phyloP scores from a whole-genome alignment of 805 yeast genomes.

The Myxozyma neotropica region DNA sequence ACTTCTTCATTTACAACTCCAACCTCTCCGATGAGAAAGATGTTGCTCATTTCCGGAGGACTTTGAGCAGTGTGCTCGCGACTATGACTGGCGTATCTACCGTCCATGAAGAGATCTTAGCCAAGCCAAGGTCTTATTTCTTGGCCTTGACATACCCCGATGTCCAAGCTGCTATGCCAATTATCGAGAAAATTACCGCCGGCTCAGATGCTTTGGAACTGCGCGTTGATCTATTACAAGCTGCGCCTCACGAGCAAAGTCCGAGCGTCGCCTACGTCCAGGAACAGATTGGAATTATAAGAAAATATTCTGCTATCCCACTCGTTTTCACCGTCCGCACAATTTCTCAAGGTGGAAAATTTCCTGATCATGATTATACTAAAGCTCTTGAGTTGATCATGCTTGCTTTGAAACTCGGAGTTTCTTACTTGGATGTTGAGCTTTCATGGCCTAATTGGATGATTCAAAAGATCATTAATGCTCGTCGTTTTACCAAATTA shows the following conservation, averaged over 20 bases:
- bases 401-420: slow-evolving; percentile 74
- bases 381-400: slow-evolving; percentile 54
- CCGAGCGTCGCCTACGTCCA: slow-evolving; percentile 56
- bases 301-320: slow-evolving; percentile 68
- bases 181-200: slow-evolving; percentile 56
- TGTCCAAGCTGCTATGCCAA: slow-evolving; percentile 49
- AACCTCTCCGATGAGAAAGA: slow-evolving; percentile 53
- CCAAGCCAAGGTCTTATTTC: slow-evolving; percentile 55
- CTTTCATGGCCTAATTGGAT: slow-evolving; percentile 64
- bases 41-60: slow-evolving; percentile 13
- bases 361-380: slow-evolving; percentile 60
- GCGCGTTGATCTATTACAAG: slow-evolving; percentile 66
- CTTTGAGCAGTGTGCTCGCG: slow-evolving; percentile 57
- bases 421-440: slow-evolving; percentile 80
- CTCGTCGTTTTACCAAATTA: slow-evolving; percentile 63
- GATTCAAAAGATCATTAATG: slow-evolving; percentile 53
- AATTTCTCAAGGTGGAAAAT: slow-evolving; percentile 75
- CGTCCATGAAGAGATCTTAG: slow-evolving; percentile 45
- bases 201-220: slow-evolving; percentile 86
- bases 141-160: slow-evolving; percentile 74
- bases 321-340: slow-evolving; percentile 82
- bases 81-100: slow-evolving; percentile 60
- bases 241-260: slow-evolving; percentile 26
- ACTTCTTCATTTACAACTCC: slow-evolving; percentile 73
- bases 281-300: slow-evolving; percentile 69